Base-by-base conservation (phyloP, 2,329 filamentous ascomycete genomes). In the Penicillium sp. region DNA sequence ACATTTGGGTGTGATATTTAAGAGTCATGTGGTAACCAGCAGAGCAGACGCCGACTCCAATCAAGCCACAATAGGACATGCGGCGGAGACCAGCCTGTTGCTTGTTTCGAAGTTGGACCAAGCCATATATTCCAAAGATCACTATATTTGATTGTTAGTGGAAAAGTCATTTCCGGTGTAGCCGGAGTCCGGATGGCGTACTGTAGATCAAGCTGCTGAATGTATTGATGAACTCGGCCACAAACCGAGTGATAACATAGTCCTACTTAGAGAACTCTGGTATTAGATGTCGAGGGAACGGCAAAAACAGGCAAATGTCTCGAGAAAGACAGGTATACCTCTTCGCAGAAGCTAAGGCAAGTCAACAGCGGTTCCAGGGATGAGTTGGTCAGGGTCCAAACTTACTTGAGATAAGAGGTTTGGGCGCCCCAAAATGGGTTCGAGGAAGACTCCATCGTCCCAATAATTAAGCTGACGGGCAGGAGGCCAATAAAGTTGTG, bases 191-290 rank as follows among this genome's bases (percentile, higher is more conserved):
- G 39, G 16, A 37, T 4, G 3, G 60, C 65, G n/a, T 51, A 70
- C 69, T 62, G 44, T 73, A 80, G 4, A 72, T 62, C 0, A 76
- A 59, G 53, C 77, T 80, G 54, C 76, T 79, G 2, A 79, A 59
- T 0, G 76, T 79, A 57, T 80, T 80, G 61, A 79, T 73, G 37
- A 80, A 79, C 49, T 80, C 78, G 5, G 76, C 78, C 21, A 79
- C 66, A 31, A 77, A 79, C 21, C 74, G 66, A 9, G 77, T 79
- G 13, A 80, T 63, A 9, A 75, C 69, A 67, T 80, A 80, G 56
- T 72, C 69, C 69, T 71, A 49, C 37, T 23, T 31, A 16, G 6
- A 7, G 45, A 37, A 21, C n/a, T 53, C 53, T 44, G 39, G 29
- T 25, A 25, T 49, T 49, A 49, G 47, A 48, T 19, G 29, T 19